These are phyloP conservation scores for Rosa multiflora DNA, from an alignment of 306 rosid genomes.

Conservation along the genomic window DNA sequence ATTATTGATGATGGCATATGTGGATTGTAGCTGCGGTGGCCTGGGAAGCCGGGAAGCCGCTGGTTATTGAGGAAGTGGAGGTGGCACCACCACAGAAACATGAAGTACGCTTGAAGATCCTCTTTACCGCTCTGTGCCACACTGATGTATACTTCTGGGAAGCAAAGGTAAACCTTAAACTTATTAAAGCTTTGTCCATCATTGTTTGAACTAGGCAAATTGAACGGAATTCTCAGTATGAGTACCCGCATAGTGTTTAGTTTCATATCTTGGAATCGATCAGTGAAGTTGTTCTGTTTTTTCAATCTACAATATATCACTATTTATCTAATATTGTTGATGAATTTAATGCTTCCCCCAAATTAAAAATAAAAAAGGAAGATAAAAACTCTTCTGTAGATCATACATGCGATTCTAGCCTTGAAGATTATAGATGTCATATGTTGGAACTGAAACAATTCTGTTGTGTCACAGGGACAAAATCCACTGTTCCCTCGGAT, in stretches of 20 bases:
- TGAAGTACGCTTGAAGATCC: constrained; percentile 51
- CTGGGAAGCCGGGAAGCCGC: constrained; percentile 57
- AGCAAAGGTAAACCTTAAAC: constrained; percentile 33
- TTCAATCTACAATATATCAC: too few relatives aligned
- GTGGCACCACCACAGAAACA: constrained; percentile 51
- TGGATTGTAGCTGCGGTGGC: constrained; percentile 48
- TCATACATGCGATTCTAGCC: neutral
- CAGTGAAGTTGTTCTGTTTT: neutral
- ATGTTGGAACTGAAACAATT: constrained; percentile 1
- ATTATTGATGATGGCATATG: neutral
- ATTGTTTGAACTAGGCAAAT: neutral
- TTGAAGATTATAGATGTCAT: neutral
- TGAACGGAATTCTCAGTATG: neutral
- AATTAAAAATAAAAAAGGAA: neutral
- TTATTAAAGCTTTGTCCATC: neutral
- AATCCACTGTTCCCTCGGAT: constrained; percentile 87
- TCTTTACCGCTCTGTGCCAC: constrained; percentile 49
- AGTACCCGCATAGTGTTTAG: neutral
- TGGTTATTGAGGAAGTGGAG: constrained; percentile 51
- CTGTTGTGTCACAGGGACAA: constrained; percentile 59
- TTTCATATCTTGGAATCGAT: neutral
- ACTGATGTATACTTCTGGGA: constrained; percentile 60
- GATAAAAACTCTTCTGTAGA: neutral
- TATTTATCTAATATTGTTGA: neutral
- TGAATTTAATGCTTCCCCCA: neutral